Percentiles rank a stretch among this genome's conserved stretches.
Conservation (phyloP, 1,139 yeast species). For the Blastobotrys malaysiensis region DNA sequence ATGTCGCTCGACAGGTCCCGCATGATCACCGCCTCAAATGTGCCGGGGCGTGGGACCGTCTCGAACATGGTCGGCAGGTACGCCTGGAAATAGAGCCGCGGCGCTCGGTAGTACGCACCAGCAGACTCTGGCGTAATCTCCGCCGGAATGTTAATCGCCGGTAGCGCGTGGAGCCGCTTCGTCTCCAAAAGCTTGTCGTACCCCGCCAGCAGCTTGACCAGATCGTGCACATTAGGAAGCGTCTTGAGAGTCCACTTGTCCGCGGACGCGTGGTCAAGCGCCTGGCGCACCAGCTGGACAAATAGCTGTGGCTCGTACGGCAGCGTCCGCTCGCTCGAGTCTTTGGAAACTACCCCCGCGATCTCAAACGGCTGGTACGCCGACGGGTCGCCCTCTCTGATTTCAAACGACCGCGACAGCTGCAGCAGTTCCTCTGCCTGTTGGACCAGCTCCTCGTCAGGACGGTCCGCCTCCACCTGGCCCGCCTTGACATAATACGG, state of each 20-base stretch:
- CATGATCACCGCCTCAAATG: constrained; percentile 58
- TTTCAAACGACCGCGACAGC: constrained; percentile 18
- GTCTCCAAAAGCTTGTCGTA: constrained; percentile 5
- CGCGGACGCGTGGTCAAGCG: constrained; percentile 29
- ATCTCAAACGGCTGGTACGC: constrained; percentile 17
- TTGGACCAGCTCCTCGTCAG: constrained; percentile 2
- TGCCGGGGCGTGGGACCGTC: constrained; percentile 65
- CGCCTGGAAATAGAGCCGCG: constrained; percentile 61
- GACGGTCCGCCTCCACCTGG: constrained; percentile 9
- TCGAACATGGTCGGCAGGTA: constrained; percentile 56
- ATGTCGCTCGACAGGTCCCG: constrained; percentile 74
- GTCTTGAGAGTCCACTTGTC: constrained; percentile 20
- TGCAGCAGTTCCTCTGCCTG: constrained; percentile 15
- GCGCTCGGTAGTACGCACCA: constrained; percentile 30
- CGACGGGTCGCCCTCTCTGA: neutral
- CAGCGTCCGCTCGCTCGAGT: constrained; percentile 11
- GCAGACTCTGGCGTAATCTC: constrained; percentile 14
- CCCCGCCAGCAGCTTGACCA: constrained; percentile 13
- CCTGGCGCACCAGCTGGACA: constrained; percentile 49
- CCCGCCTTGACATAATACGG: constrained; percentile 50
- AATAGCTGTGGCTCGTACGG: constrained; percentile 56
- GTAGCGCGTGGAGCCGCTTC: constrained; percentile 38
- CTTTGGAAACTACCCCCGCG: constrained; percentile 40
- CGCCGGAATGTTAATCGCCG: constrained; percentile 31
- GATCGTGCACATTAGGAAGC: constrained; percentile 17